phyloP scores from a whole-genome alignment of 2,329 filamentous ascomycete genomes.

The Diaporthe humulicola region DNA sequence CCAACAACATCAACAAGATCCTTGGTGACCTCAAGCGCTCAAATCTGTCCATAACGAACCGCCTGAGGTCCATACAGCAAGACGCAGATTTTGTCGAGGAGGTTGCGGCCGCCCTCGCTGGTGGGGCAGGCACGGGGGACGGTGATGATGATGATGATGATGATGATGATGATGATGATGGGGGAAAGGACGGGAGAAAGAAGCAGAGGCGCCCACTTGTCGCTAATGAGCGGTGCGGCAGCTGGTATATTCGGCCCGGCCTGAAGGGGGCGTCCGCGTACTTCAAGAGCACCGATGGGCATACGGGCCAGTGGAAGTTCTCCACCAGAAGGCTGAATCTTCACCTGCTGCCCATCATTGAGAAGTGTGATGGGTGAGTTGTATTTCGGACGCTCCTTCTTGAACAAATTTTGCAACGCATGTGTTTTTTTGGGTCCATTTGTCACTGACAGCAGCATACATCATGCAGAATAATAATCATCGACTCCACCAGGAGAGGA shows the following conservation, averaged over 20 bases:
- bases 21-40: slow-evolving; percentile 81
- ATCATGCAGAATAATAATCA: slow-evolving; percentile 76
- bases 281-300: slow-evolving; percentile 98
- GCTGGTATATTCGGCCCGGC: slow-evolving; percentile 86
- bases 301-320: slow-evolving; percentile 91
- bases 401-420: too few species aligned
- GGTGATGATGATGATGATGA: background rate
- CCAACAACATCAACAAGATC: slow-evolving; percentile 74
- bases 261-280: slow-evolving; percentile 82
- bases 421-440: background rate
- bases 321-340: slow-evolving; percentile 87
- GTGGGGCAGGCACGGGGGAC: slow-evolving; percentile 7
- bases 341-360: slow-evolving; percentile 80
- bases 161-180: background rate
- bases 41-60: slow-evolving; percentile 84
- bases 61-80: slow-evolving; percentile 80
- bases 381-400: background rate
- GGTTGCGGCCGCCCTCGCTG: slow-evolving; percentile 65
- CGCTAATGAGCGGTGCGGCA: slow-evolving; percentile 95
- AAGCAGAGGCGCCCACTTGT: slow-evolving; percentile 73
- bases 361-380: slow-evolving; percentile 74
- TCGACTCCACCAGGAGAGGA: slow-evolving; percentile 92
- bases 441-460: background rate
- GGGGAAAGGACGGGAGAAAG: background rate
- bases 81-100: slow-evolving; percentile 82